Evolutionary conservation across 805 yeast species (phyloP), one percentile per base, ranked within the genome.

Genomic region (Yamadazyma ubonensis): DNA sequence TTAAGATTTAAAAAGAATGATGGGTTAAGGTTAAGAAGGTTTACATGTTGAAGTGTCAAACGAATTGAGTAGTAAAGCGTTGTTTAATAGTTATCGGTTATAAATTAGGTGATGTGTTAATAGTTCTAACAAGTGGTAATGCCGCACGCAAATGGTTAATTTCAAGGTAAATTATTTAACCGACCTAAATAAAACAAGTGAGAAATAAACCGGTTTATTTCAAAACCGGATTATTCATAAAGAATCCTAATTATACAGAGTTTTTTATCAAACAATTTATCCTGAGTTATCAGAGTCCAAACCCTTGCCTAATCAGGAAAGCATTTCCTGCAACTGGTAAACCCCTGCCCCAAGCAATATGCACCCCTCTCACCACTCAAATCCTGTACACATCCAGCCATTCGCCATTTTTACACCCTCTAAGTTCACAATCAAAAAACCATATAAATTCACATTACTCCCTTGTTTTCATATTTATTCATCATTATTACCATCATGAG

Each of bases 401-500:
- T 12, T 23, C 26, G 26, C 26, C 26, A 23, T 10, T 12, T 23
- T 6, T 23, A 23, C 26, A 23, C 26, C 26, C 26, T 23, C 26
- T 12, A 23, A 23, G 26, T 23, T 23, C 26, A 23, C 26, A 23
- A 23, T 23, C 26, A 23, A 23, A 23, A 23, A 23, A 23, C 26
- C 26, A 10, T 23, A 23, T 23, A 23, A 23, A 23, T 23, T 10
- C 26, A 4, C 26, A 10, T 12, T 10, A 10, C n/a, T 23, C 26
- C n/a, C 26, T 10, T 12, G 12, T 23, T 23, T 23, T 23, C 4
- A 5, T 23, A 23, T 10, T 12, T 12, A 23, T 10, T 23, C 9
- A 23, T 23, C 26, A 23, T 10, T 23, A 23, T 23, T 23, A n/a
- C n/a, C 26, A 28, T 28, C 30, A 29, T 29, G 32, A 11, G 32